A percentile compares a stretch with the other conserved stretches of the same genome.
phyloP scores from a whole-genome alignment of 768 basidiomycete species.

The Solioccasus polychromus region DNA sequence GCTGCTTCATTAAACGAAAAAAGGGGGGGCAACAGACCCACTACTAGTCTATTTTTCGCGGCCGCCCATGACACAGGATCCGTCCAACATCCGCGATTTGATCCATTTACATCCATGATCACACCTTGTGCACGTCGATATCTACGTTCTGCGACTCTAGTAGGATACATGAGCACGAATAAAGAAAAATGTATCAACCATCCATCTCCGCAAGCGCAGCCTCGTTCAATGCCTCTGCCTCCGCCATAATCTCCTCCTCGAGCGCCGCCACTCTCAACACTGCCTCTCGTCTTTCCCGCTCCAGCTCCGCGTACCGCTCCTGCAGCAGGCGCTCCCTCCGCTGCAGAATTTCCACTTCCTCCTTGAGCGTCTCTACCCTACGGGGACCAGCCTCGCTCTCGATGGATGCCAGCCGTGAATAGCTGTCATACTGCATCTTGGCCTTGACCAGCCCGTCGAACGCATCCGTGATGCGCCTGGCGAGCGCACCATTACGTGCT shows the following conservation, averaged over 20 bases:
- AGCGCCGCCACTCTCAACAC: conserved; percentile 55
- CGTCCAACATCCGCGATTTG: too few relatives aligned
- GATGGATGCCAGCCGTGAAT: conserved; percentile 64
- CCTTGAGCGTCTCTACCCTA: conserved; percentile 72
- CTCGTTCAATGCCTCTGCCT: conserved; percentile 81
- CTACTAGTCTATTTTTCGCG: too few relatives aligned
- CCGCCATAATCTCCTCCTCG: conserved; percentile 85
- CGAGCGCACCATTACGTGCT: conserved; percentile 63
- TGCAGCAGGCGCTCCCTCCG: conserved; percentile 77
- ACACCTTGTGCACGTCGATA: too few relatives aligned
- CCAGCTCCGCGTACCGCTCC: conserved; percentile 79
- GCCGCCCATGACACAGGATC: too few relatives aligned
- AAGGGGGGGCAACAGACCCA: too few relatives aligned
- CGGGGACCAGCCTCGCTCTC: conserved; percentile 78
- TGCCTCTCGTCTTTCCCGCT: conserved; percentile 61
- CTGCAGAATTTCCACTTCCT: conserved; percentile 83
- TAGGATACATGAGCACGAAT: conserved; percentile 11
- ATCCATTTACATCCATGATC: too few relatives aligned
- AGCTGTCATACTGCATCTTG: conserved; percentile 75
- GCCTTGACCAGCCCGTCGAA: conserved; percentile 69
- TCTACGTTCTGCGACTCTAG: too few relatives aligned
- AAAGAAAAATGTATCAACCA: conserved; percentile 12
- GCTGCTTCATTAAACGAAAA: too few relatives aligned
- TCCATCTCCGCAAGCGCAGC: conserved; percentile 69
- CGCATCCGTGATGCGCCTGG: conserved; percentile 58